Base-by-base conservation (phyloP, 2,329 filamentous ascomycete genomes). In the Aspergillus sojae region DNA sequence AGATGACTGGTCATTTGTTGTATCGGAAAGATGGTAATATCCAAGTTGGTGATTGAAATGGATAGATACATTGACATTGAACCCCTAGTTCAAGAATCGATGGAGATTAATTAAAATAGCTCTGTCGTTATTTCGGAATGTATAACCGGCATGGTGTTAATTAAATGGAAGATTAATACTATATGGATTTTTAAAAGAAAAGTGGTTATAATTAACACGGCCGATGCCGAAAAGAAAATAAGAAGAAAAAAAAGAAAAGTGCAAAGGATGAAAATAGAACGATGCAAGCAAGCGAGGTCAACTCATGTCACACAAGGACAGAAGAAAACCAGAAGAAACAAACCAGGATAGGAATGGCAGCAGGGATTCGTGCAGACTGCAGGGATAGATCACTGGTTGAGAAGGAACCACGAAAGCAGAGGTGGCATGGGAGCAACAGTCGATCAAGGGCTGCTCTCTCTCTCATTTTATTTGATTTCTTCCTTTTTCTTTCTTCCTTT, bases 261-360 rank as follows among this genome's bases (percentile, higher is more conserved):
- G 11, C 5, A 32, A 50, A 21, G 7, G 26, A 52, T 52, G 45
- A 57, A 46, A 62, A 62, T 39, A 52, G 23, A 55, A 48, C 19
- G 21, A 66, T 70, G 66, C 66, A 68, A 66, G 67, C 69, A 70
- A 68, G 65, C 68, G 65, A 68, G 60, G 60, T 61, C 32, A 39
- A 55, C 62, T 62, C 63, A 67, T 62, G 68, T 70, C 66, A 66
- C 66, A 70, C 68, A 64, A 63, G 45, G 48, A 50, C 56, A 63
- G 43, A 43, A 66, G 65, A 67, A 68, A 60, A 32, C 48, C 5
- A 52, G 48, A 52, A 52, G 48, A 66, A 68, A 58, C 61, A 43
- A 46, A 60, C 61, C 61, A 60, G 65, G 61, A 62, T 63, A 43
- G 54, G 53, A 54, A 57, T 55, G 41, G 58, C 53, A 65, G 60